phyloP scores from a whole-genome alignment of 1,284 basidiomycete species.

The Termitomyces sp. region DNA sequence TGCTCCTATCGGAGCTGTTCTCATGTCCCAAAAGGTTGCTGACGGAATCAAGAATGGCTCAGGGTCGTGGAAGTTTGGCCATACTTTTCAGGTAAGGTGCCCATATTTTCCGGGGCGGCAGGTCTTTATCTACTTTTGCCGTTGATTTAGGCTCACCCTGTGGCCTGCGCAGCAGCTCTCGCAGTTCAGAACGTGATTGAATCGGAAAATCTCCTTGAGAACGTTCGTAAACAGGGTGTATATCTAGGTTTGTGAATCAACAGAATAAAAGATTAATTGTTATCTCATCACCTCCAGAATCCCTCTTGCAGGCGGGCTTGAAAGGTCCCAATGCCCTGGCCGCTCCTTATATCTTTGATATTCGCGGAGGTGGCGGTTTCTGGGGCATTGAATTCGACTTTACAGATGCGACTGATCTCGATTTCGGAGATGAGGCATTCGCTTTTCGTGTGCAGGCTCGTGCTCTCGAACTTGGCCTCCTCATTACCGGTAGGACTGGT shows the following conservation, averaged over 20 bases:
- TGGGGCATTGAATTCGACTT: conserved; percentile 82
- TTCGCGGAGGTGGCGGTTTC: conserved; percentile 77
- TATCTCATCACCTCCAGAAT: conserved; percentile 22
- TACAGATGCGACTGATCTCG: conserved; percentile 34
- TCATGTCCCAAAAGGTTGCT: conserved; percentile 69
- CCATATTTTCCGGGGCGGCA: background rate
- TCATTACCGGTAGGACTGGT: conserved; percentile 69
- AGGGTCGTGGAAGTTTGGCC: conserved; percentile 78
- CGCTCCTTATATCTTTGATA: conserved; percentile 65
- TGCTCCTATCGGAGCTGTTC: conserved; percentile 75
- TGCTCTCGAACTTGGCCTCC: conserved; percentile 57
- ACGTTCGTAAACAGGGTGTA: conserved; percentile 56
- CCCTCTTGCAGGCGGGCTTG: conserved; percentile 52
- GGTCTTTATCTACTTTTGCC: background rate
- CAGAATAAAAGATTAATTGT: background rate
- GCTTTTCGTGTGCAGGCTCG: conserved; percentile 62
- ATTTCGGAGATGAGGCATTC: conserved; percentile 50
- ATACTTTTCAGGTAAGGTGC: conserved; percentile 70
- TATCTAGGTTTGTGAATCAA: conserved; percentile 40
- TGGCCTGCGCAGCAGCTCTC: conserved; percentile 72
- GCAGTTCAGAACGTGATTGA: conserved; percentile 75
- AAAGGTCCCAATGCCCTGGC: conserved; percentile 48
- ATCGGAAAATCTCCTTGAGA: conserved; percentile 64
- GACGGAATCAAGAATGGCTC: conserved; percentile 61
- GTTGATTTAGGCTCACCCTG: conserved; percentile 53